These are phyloP conservation scores for Volutella citrinella DNA, from an alignment of 2,329 filamentous ascomycete genomes.

Conservation along the genomic window DNA sequence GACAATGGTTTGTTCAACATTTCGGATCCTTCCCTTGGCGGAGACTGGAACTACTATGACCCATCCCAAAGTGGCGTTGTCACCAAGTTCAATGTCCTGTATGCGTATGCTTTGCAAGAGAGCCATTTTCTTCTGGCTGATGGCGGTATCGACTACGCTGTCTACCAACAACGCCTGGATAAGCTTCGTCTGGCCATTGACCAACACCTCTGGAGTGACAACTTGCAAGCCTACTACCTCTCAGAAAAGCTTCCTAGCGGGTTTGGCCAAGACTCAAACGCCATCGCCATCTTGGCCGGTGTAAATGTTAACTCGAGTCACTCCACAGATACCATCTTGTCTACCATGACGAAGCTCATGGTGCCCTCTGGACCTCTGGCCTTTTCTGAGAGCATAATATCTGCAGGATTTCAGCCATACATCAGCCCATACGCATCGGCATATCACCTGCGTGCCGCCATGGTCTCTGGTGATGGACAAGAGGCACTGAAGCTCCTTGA, in stretches of 20 bases:
- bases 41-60: constrained; percentile 36
- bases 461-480: constrained; percentile 11
- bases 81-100: constrained; percentile 31
- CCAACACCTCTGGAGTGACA: constrained; percentile 19
- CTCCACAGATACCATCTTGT: neutral
- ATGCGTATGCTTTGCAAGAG: constrained; percentile 30
- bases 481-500: constrained; percentile 14
- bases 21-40: constrained; percentile 23
- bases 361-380: constrained; percentile 1
- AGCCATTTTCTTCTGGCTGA: constrained; percentile 18
- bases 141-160: constrained; percentile 15
- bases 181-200: constrained; percentile 24
- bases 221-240: constrained; percentile 10
- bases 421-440: constrained; percentile 28
- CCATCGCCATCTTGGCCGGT: constrained; percentile 29
- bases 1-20: constrained; percentile 25
- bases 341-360: constrained; percentile 2
- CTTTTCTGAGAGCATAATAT: constrained; percentile 1
- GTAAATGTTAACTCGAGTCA: constrained; percentile 12
- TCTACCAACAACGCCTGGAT: constrained; percentile 23
- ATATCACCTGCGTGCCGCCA: constrained; percentile 29
- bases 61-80: constrained; percentile 25
- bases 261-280: constrained; percentile 30
- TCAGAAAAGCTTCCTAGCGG: constrained; percentile 16
- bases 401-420: constrained; percentile 14